These are phyloP conservation scores for Scheffersomyces segobiensis DNA, from an alignment of 1,139 yeast species.

Conservation along the genomic window DNA sequence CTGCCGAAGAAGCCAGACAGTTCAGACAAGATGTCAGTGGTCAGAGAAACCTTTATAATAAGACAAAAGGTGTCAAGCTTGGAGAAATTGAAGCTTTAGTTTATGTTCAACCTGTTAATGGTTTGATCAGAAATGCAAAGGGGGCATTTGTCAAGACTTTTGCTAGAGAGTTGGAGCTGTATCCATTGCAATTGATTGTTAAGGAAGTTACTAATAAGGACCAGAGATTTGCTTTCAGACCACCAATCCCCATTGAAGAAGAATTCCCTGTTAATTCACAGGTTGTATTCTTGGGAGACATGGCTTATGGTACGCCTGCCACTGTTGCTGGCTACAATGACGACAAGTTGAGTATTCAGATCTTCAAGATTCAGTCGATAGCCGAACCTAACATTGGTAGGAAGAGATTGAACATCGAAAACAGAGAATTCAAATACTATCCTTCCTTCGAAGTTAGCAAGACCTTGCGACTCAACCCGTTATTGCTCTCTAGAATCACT, in stretches of 20 bases:
- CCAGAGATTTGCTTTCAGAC: conserved; percentile 67
- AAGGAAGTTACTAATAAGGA: conserved; percentile 75
- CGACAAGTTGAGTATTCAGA: conserved; percentile 52
- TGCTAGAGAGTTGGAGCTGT: conserved; percentile 51
- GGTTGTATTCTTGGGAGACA: conserved; percentile 83
- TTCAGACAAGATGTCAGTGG: conserved; percentile 35
- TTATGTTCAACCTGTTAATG: conserved; percentile 74
- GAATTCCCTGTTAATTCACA: conserved; percentile 78
- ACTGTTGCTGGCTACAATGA: conserved; percentile 63
- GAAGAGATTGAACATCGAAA: conserved; percentile 58
- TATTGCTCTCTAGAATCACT: conserved; percentile 75
- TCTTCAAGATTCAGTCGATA: conserved; percentile 48
- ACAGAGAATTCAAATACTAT: conserved; percentile 54
- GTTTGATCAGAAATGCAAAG: conserved; percentile 63
- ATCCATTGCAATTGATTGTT: conserved; percentile 79
- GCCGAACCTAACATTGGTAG: conserved; percentile 67
- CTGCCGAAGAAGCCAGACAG: conserved; percentile 39
- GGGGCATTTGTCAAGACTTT: conserved; percentile 82
- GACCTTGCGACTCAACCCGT: conserved; percentile 56
- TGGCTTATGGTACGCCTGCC: conserved; percentile 88
- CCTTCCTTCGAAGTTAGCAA: conserved; percentile 71
- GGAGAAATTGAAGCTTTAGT: conserved; percentile 59
- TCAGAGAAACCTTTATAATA: conserved; percentile 38
- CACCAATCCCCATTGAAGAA: conserved; percentile 74
- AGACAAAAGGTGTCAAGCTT: conserved; percentile 59